A percentile compares a stretch with the other conserved stretches of the same genome.
These are phyloP conservation scores for Cercospora berteroae DNA, from an alignment of 2,329 filamentous ascomycete species.

Conservation along the genomic window DNA sequence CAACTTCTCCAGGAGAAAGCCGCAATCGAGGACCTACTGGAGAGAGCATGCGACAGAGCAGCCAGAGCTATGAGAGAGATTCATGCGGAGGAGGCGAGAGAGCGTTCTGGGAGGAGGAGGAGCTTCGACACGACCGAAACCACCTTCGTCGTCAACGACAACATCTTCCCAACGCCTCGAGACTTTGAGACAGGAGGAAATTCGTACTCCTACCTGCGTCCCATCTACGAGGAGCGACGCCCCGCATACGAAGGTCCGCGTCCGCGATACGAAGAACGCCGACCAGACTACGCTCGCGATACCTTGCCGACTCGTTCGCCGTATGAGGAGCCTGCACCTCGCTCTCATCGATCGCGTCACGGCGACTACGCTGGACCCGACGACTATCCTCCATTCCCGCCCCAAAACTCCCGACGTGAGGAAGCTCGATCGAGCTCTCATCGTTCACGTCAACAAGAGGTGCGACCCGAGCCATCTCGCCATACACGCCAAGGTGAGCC, in stretches of 20 bases:
- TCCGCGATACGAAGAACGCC: conserved; percentile 1
- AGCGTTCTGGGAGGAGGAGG: neutral
- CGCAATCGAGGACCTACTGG: neutral
- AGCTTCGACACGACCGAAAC: neutral
- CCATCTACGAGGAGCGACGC: neutral
- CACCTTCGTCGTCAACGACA: neutral
- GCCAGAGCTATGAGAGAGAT: neutral
- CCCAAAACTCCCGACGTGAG: neutral
- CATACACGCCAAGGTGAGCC: neutral
- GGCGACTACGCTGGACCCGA: neutral
- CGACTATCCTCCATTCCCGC: neutral
- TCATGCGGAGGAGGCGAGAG: neutral
- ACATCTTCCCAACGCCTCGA: neutral
- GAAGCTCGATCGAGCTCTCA: neutral
- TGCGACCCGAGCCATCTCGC: neutral
- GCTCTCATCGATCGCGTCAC: neutral
- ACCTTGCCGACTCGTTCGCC: neutral
- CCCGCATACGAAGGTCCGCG: neutral
- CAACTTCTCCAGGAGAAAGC: neutral
- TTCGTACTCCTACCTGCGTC: neutral
- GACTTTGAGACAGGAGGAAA: neutral
- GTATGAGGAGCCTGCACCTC: neutral
- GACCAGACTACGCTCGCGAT: neutral
- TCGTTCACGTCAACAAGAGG: neutral
- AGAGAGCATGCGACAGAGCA: neutral